Percentiles rank a stretch among this genome's conserved stretches.
phyloP scores from a whole-genome alignment of 1,139 yeast genomes.

The Pichia sp. region DNA sequence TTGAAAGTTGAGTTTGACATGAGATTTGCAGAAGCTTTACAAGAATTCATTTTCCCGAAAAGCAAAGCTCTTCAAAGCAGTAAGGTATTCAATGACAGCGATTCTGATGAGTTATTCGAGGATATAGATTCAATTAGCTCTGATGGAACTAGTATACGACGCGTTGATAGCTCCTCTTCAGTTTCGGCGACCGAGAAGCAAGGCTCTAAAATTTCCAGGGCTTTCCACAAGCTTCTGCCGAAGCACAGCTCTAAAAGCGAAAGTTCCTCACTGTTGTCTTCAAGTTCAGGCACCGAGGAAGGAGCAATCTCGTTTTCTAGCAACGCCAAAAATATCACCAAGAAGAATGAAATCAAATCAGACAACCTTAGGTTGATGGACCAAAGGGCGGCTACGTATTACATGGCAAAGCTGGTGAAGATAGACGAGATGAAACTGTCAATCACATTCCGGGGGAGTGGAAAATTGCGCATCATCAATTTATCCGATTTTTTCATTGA shows the following conservation, averaged over 20 bases:
- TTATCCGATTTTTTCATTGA: slow-evolving; percentile 64
- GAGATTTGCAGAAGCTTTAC: slow-evolving; percentile 55
- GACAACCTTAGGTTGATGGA: slow-evolving; percentile 46
- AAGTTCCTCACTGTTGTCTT: neutral
- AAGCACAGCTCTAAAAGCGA: neutral
- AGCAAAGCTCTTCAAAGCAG: slow-evolving; percentile 24
- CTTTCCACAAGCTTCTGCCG: slow-evolving; percentile 13
- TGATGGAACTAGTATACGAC: slow-evolving; percentile 1
- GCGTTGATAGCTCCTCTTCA: slow-evolving; percentile 2
- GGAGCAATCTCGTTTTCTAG: neutral
- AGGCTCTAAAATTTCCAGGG: slow-evolving; percentile 13
- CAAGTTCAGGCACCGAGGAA: neutral
- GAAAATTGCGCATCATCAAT: slow-evolving; percentile 61
- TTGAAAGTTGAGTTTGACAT: slow-evolving; percentile 71
- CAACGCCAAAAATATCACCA: too few species aligned
- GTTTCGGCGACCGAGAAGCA: neutral
- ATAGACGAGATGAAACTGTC: slow-evolving; percentile 52
- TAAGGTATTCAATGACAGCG: slow-evolving; percentile 17
- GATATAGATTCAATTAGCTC: slow-evolving; percentile 8
- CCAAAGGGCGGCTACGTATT: slow-evolving; percentile 49
- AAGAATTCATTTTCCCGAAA: slow-evolving; percentile 46
- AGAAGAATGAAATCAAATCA: neutral
- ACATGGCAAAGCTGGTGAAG: slow-evolving; percentile 47
- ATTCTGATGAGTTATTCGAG: slow-evolving; percentile 26
- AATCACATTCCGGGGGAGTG: slow-evolving; percentile 75